Evolutionary conservation across 345 rosid genomes (phyloP), one percentile per base, ranked within the genome.

Genomic region (Aquilaria malaccensis): DNA sequence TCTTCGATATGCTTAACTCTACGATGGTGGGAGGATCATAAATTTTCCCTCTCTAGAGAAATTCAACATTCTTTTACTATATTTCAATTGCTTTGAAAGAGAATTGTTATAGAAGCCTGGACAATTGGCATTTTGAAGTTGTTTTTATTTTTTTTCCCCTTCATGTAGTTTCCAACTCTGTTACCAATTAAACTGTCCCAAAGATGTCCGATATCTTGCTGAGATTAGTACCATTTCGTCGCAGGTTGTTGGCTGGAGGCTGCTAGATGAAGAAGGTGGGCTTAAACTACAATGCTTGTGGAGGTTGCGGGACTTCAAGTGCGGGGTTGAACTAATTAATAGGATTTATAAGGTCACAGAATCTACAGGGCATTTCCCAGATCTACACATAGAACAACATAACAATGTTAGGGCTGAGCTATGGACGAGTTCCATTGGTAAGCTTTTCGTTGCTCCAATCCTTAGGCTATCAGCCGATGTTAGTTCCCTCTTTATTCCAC

Each of bases 221-320:
- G 48, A 55, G 11, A 32, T 11, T 12, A 14, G 22, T 6, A 14
- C 52, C 59, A 57, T 31, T 45, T 32, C 50, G 22, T 33, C 6
- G 56, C 56, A 88, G 99, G 87, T 94, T 55, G 30, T 90, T 52
- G 99, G 99, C 13, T 94, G 99, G 97, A 90, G 95, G 66, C 74
- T 94, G 37, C 66, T 88, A 71, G 96, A 89, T 6, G 86, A 79
- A 68, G 86, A 79, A 37, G 82, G 82, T 0, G 84, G 91, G 47
- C 73, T 85, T 31, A 88, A 85, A 58, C 85, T 94, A 47, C 90
- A 81, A 59, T 90, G 97, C 73, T 66, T 83, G 76, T 94, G 99
- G 99, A 94, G 81, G 67, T 70, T 94, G 70, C 80, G 89, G 66
- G 96, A 88, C 72, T 88, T 73, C 45, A 73, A 75, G 56, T 80